Evolutionary conservation across 768 basidiomycete genomes (phyloP).

Genomic region (Pholiota microspora): DNA sequence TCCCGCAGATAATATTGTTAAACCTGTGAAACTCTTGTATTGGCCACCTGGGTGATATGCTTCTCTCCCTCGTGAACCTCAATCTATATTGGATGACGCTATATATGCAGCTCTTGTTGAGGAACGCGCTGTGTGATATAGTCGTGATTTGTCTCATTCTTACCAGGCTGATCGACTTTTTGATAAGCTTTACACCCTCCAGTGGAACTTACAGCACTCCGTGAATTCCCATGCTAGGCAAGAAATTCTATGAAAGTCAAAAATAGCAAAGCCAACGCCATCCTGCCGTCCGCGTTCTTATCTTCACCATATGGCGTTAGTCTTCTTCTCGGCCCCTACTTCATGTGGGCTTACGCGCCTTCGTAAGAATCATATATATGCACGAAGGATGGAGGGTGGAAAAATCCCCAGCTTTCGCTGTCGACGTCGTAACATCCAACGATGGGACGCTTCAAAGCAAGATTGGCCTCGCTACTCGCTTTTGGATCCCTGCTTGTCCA

Average conservation of each 20-base stretch:
- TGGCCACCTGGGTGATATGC: too few species aligned
- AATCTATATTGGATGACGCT: too few species aligned
- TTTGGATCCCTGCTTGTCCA: neutral
- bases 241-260: neutral
- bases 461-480: neutral
- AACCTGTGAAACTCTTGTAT: too few species aligned
- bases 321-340: neutral
- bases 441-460: neutral
- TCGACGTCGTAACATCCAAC: neutral
- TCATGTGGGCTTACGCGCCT: neutral
- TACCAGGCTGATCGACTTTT: neutral
- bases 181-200: neutral
- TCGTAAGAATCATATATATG: neutral
- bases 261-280: neutral
- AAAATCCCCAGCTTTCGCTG: neutral
- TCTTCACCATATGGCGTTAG: constrained; percentile 7
- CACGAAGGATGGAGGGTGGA: neutral
- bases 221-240: constrained; percentile 1
- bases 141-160: neutral
- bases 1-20: too few species aligned
- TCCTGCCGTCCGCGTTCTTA: constrained; percentile 1
- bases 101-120: neutral
- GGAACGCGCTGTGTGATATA: neutral
- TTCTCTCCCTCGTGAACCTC: too few species aligned
- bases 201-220: neutral